Base-by-base conservation (phyloP, 768 basidiomycete species). In the Galerina sulciceps region DNA sequence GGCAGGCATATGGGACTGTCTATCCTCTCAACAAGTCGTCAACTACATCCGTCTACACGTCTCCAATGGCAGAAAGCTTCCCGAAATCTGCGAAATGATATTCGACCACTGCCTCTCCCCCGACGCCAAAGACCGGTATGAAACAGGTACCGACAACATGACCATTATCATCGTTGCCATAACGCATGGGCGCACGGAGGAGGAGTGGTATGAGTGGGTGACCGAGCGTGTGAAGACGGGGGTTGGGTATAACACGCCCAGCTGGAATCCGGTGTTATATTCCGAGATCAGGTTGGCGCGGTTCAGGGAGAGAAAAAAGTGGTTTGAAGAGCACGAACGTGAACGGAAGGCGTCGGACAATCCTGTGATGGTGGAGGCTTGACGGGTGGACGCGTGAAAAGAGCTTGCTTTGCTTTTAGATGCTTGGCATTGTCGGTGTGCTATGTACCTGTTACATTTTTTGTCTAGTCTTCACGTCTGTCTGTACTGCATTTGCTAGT, bases 71-170 rank as follows among this genome's bases (percentile, higher is more conserved):
- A 90, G 88, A 67, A 79, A 87, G 52, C 84, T 99, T 6, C 63
- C 75, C 15, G 89, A 95, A 70, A 93, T 99, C 58, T 86, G 90
- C 66, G 94, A 96, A 73, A 82, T 86, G 67, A 87, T 98, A 64
- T 96, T 96, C 74, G 90, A 93, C 58, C 89, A 91, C 65, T 99
- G 97, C 68, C 82, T 98, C 45, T 95, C 97, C 20, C 96, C 96
- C 1, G 94, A 96, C 71, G 92, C 93, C 1, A 89, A 89, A 20
- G 90, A 91, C 36, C 92, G 92, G 47, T 86, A 87, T 42, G 97
- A 97, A 11, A 93, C 98, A 61, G 97, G 97, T n/a, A 98, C 96
- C 71, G 97, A 99, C 77, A 99, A 99, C 78, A 99, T 99, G 97
- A 99, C 97, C 0, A 79, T 97, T 47, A 82, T 98, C 64, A 85